Percentiles rank a stretch among this genome's conserved stretches.
phyloP scores from a whole-genome alignment of 139 green algal genomes.

The Chara braunii region DNA sequence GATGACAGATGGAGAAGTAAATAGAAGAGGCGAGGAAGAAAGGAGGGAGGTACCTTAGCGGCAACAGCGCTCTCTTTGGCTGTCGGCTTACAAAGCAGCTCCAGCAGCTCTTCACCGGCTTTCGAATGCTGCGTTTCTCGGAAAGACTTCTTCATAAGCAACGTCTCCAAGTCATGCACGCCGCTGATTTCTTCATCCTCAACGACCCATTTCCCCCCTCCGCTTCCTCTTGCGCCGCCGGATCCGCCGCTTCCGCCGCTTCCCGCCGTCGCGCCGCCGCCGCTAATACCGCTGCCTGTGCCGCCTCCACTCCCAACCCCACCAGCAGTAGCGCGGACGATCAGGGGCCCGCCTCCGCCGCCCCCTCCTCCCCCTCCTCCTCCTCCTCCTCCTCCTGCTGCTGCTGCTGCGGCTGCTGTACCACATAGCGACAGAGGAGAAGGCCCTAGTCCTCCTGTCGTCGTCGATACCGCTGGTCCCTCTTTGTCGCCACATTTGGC shows the following conservation, averaged over 20 bases:
- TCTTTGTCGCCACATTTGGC: too few species aligned
- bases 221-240: conserved; percentile 9
- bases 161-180: conserved; percentile 17
- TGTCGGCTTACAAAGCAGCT: conserved; percentile 63
- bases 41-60: conserved; percentile 17
- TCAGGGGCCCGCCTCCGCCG: background rate
- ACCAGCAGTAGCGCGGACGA: too few species aligned
- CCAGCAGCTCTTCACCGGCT: conserved; percentile 58
- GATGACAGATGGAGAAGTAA: too few species aligned
- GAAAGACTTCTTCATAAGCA: conserved; percentile 36
- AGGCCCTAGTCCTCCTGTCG: too few species aligned
- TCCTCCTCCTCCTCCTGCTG: too few species aligned
- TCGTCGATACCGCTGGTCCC: too few species aligned
- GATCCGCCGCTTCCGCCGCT: too few species aligned
- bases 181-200: background rate
- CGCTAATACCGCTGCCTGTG: too few species aligned
- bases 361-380: conserved; percentile 15
- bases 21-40: conserved; percentile 1
- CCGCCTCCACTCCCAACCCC: too few species aligned
- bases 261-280: too few species aligned
- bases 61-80: conserved; percentile 52
- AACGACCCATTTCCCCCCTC: conserved; percentile 8
- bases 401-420: too few species aligned
- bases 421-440: too few species aligned
- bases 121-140: conserved; percentile 36